Base-by-base conservation (phyloP, 2,329 filamentous ascomycete species). In the Neonectria ditissima region DNA sequence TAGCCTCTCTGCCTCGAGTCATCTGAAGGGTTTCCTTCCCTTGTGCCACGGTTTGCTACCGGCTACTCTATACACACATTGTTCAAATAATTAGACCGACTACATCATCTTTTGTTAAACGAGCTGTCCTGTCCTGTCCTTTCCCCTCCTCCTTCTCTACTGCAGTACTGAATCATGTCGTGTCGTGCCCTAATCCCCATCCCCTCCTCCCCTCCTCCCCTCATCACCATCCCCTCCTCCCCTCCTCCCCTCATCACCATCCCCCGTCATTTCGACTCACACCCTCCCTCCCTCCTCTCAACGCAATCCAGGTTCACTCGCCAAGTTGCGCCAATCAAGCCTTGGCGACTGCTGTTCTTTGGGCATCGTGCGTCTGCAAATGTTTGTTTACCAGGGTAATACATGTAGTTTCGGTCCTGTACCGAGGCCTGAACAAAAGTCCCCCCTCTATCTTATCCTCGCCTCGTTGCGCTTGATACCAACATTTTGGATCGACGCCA, bases 341-440 rank as follows among this genome's bases (percentile, higher is more conserved):
- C 34, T 45, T 56, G 30, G 39, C 45, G 28, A 52, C 44, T 22
- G 18, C 53, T 41, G 18, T 37, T 41, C 16, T 58, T n/a, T 37
- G 26, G 24, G n/a, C 28, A 37, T 30, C 26, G 28, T 32, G 32
- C 45, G 59, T 51, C 51, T 48, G 44, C 18, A 5, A 20, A 24
- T 55, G 28, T 18, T 5, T 3, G 6, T 45, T 30, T 22, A 5
- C n/a, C 14, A 26, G 18, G 13, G 43, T 22, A 39, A 28, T 48
- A 20, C 43, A 48, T n/a, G 30, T 41, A 26, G 24, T n/a, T 39
- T n/a, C 43, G 41, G 22, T 34, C 28, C 22, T 51, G 24, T 34
- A 55, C 20, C 37, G 32, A 43, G 22, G 18, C 45, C 18, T 34
- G 26, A 18, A 13, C 45, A 58, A 58, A 58, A 41, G 55, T 50